Percentiles rank a stretch among this genome's conserved stretches.
Evolutionary conservation across 2,329 filamentous ascomycete genomes (phyloP).

Genomic region (Aspergillus quadricinctus): DNA sequence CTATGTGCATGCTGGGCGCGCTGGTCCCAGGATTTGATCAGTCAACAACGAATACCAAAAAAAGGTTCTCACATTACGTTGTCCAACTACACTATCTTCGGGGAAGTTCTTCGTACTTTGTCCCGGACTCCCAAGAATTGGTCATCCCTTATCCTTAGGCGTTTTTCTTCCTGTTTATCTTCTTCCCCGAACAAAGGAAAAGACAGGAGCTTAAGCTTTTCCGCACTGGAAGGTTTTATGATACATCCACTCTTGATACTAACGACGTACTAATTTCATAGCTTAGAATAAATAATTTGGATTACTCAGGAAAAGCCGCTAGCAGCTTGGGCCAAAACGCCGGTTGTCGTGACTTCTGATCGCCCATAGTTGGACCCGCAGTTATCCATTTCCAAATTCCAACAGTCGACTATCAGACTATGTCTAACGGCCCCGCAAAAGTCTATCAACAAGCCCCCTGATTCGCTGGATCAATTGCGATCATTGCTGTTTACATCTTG

Average conservation of each 20-base stretch:
- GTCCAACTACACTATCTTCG: not conserved
- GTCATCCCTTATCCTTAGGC: too few relatives aligned
- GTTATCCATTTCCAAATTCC: conserved; percentile 8
- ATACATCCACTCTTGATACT: conserved; percentile 4
- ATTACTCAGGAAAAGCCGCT: conserved; percentile 1
- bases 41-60: not conserved
- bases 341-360: conserved; percentile 15
- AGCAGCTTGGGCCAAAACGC: conserved; percentile 11
- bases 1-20: not conserved
- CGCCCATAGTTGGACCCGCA: conserved; percentile 13
- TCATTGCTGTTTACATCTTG: not conserved
- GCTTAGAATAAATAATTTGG: too few relatives aligned
- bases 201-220: not conserved
- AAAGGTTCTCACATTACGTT: not conserved
- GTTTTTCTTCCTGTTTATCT: not conserved
- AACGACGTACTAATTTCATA: not conserved
- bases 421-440: not conserved
- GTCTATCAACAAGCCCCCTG: not conserved
- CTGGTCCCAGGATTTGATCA: not conserved
- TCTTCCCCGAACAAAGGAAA: not conserved
- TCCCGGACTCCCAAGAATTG: too few relatives aligned
- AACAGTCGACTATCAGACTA: conserved; percentile 2
- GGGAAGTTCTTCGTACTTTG: not conserved
- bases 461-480: not conserved
- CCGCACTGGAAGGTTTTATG: not conserved